Evolutionary conservation across 2,329 filamentous ascomycete genomes (phyloP), one percentile per base, ranked within the genome.

Genomic region (Byssoonygena ceratinophila): DNA sequence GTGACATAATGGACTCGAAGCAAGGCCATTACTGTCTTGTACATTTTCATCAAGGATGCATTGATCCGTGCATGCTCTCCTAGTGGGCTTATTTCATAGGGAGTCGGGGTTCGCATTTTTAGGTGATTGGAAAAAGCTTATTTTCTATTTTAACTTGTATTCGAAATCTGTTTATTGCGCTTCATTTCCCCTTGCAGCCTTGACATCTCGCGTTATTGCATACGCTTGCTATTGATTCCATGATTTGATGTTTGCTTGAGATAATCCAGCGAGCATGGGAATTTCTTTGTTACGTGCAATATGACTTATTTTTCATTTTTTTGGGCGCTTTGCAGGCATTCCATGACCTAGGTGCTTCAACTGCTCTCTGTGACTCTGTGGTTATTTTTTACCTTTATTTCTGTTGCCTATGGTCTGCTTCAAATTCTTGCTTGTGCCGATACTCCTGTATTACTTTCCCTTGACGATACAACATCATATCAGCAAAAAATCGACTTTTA

Each of bases 61-160:
- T 47, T 32, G 25, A 34, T 47, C 23, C 36, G 23, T 16, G 39
- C 6, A n/a, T n/a, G n/a, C 27, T 29, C 27, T 18, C 11, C 18
- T 31, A 29, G 36, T 53, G 45, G 45, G 39, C 45, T 49, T 43
- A 18, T 53, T 49, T 51, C 14, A 8, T 27, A 45, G 25, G 49
- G 49, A 45, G 49, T 51, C 39, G 39, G 44, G 44, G 27, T 29
- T 53, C 45, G 51, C 51, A 53, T 53, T 53, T 44, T 44, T 37
- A 53, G 49, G 51, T 37, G 51, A 31, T 53, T 53, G 51, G 51
- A 53, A 53, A 49, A 53, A 43, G 36, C 45, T 49, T 45, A n/a
- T n/a, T 43, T 53, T 36, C 37, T 49, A 25, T 37, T 44, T 53
- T 23, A 46, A 32, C 39, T 23, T 52, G 50, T 52, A 52, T 41